Evolutionary conservation across 2,329 filamentous ascomycete species (phyloP), one percentile per base, ranked within the genome.

Genomic region (Aspergillus ibericus): DNA sequence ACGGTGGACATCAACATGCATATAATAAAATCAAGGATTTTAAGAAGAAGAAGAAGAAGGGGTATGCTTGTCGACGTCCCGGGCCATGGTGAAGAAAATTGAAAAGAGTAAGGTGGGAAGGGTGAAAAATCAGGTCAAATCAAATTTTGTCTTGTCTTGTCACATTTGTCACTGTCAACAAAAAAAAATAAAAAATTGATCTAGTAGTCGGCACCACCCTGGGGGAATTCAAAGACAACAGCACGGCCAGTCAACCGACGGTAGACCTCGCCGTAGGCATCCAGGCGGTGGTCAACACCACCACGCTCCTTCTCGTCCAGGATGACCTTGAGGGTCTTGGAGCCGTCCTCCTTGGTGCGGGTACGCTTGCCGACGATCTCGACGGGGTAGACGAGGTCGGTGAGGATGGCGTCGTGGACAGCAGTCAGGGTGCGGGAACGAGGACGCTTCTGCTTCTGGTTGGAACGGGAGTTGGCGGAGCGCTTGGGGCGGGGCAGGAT

Each of bases 251-350:
- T 99, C 78, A 99, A 85, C 77, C 92, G 89, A 82, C 92, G 92
- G 91, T 99, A 99, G 79, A 99, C 95, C 88, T 99, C 95, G 69
- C 92, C 91, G 88, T 99, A 99, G 80, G 93, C 97, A 83, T 99
- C 95, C 74, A 99, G 91, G 81, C 95, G 88, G 90, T 98, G 97
- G 87, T 99, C 95, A 74, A 99, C 93, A 81, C 93, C 92, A 77
- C 93, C 93, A 75, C 93, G 91, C 91, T 99, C 95, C 92, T 99
- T 99, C 91, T 98, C 95, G 82, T 99, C 95, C 63, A 99, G 88
- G 78, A 99, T 87, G 80, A 99, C 92, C 91, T 99, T 99, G 82
- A 98, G 88, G 79, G 92, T 83, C 91, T 98, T 98, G 89, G 86
- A 89, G 81, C 92, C 92, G 82, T 99, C 95, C 87, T 98, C 93